phyloP scores from a whole-genome alignment of 2,329 filamentous ascomycete species.

The Colletotrichum sp. region DNA sequence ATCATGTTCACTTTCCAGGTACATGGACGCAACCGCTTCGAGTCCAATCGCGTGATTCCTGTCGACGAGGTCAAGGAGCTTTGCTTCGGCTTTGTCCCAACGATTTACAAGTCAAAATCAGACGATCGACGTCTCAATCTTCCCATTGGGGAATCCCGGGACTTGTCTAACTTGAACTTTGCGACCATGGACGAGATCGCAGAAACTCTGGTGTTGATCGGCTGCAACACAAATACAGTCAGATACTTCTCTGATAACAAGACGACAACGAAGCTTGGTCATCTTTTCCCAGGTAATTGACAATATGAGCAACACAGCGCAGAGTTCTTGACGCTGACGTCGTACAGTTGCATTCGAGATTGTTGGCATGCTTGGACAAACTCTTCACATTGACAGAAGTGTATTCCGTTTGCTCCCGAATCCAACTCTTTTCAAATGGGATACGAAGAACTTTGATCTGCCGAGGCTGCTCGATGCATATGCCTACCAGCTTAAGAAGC shows the following conservation, averaged over 20 bases:
- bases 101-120: slow-evolving; percentile 50
- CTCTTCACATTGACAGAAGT: slow-evolving; percentile 53
- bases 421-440: slow-evolving; percentile 60
- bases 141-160: slow-evolving; percentile 44
- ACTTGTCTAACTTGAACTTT: slow-evolving; percentile 50
- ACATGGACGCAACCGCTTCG: slow-evolving; percentile 53
- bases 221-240: slow-evolving; percentile 56
- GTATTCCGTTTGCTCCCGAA: slow-evolving; percentile 62
- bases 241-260: too few relatives aligned
- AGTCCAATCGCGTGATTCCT: slow-evolving; percentile 57
- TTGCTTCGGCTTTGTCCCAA: slow-evolving; percentile 60
- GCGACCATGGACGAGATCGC: slow-evolving; percentile 54
- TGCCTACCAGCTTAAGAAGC: slow-evolving; percentile 28
- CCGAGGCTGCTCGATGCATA: slow-evolving; percentile 46
- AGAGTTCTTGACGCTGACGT: too few relatives aligned
- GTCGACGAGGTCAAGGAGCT: slow-evolving; percentile 58
- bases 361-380: slow-evolving; percentile 60
- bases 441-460: slow-evolving; percentile 52
- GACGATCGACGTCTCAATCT: slow-evolving; percentile 44
- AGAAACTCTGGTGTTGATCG: slow-evolving; percentile 56
- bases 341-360: slow-evolving; percentile 60
- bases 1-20: slow-evolving; percentile 60
- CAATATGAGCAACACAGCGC: too few relatives aligned
- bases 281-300: too few relatives aligned
- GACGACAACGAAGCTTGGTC: too few relatives aligned